Conservation (phyloP, 768 basidiomycete species). For the Termitomyces eurrhizus region DNA sequence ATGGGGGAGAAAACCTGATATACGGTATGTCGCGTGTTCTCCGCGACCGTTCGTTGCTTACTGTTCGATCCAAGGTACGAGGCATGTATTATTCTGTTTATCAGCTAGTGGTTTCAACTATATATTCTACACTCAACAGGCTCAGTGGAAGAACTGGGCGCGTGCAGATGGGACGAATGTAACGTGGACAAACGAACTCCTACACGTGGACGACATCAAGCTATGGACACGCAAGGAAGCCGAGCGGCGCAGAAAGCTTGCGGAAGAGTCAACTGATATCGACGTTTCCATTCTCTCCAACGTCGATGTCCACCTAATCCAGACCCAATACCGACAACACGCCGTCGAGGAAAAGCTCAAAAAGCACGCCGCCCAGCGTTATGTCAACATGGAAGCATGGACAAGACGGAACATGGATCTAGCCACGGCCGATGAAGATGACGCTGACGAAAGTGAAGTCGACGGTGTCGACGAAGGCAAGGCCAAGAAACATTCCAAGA, state of each 20-base stretch:
- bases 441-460: background rate
- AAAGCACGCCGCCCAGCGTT: background rate
- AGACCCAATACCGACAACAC: constrained; percentile 39
- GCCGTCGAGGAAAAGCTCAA: constrained; percentile 43
- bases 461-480: background rate
- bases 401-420: background rate
- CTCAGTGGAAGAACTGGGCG: constrained; percentile 49
- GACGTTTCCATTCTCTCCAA: constrained; percentile 37
- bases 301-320: constrained; percentile 38
- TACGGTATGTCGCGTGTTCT: constrained; percentile 24
- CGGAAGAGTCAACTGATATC: constrained; percentile 32
- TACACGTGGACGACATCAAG: constrained; percentile 15
- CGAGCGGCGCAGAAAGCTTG: constrained; percentile 24
- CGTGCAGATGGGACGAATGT: constrained; percentile 50
- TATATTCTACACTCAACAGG: constrained; percentile 26
- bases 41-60: background rate
- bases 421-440: background rate
- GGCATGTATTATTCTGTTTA: constrained; percentile 6
- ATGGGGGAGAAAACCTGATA: constrained; percentile 16
- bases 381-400: constrained; percentile 3
- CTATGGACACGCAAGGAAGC: constrained; percentile 32
- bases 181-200: constrained; percentile 41
- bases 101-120: background rate
- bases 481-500: background rate
- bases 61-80: constrained; percentile 4